Evolutionary conservation across 2,329 filamentous ascomycete species (phyloP).

Genomic region (Plenodomus lindquistii): DNA sequence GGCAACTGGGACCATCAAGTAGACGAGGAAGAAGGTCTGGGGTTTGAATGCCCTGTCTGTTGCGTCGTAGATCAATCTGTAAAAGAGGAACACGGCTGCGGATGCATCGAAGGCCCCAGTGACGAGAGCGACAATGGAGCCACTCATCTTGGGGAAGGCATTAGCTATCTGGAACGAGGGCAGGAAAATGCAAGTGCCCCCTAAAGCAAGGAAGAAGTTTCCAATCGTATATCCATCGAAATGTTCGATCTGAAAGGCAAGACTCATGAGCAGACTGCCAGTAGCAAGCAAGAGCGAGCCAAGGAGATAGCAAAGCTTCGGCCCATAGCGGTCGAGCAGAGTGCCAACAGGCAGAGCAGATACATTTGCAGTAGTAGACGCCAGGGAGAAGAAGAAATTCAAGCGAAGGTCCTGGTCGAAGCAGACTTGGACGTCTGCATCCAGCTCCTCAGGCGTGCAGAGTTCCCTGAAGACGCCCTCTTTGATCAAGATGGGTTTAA

Average conservation of each 20-base stretch:
- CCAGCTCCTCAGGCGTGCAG: conserved; percentile 42
- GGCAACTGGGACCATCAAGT: conserved; percentile 69
- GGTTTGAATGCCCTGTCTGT: conserved; percentile 63
- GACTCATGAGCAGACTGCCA: conserved; percentile 43
- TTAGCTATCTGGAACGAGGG: conserved; percentile 84
- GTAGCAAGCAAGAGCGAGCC: conserved; percentile 37
- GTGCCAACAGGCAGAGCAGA: conserved; percentile 43
- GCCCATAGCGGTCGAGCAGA: conserved; percentile 44
- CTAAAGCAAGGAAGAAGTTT: conserved; percentile 76
- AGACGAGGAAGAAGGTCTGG: conserved; percentile 70
- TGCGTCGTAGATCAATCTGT: conserved; percentile 70
- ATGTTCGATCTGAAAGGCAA: conserved; percentile 40
- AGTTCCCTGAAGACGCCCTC: conserved; percentile 44
- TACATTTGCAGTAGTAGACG: conserved; percentile 45
- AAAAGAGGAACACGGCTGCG: conserved; percentile 75
- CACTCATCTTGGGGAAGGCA: conserved; percentile 75
- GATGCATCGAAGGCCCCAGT: conserved; percentile 85
- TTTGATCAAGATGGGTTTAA: conserved; percentile 46
- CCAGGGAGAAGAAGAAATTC: conserved; percentile 45
- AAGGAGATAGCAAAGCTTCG: conserved; percentile 36
- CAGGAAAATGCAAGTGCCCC: conserved; percentile 81
- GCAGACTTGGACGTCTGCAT: conserved; percentile 40
- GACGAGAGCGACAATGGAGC: conserved; percentile 76
- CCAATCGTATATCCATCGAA: conserved; percentile 64
- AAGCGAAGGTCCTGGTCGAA: conserved; percentile 46